These are phyloP conservation scores for Ceratobasidium sp. DNA, from an alignment of 1,284 basidiomycete species.

Conservation along the genomic window DNA sequence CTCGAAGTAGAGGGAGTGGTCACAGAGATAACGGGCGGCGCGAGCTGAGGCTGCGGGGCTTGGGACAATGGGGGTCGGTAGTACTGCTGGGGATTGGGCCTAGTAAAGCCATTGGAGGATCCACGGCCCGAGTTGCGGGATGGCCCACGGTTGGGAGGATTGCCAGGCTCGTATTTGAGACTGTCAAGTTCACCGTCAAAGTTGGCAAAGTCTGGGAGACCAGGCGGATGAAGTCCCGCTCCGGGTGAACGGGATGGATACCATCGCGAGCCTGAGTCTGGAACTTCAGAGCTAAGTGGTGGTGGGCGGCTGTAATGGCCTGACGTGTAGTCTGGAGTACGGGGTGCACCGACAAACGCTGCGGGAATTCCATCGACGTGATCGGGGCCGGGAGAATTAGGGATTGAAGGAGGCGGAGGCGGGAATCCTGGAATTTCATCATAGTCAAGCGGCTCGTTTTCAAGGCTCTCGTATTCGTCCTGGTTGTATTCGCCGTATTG, in stretches of 20 bases:
- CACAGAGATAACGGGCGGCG: slow-evolving; percentile 1
- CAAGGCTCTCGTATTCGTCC: slow-evolving; percentile 29
- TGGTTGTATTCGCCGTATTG: background rate
- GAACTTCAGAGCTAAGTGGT: slow-evolving; percentile 3
- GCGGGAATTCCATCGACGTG: background rate
- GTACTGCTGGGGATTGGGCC: background rate
- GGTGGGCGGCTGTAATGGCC: background rate
- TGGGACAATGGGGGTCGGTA: background rate
- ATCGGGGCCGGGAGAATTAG: slow-evolving; percentile 12
- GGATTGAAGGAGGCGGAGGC: background rate
- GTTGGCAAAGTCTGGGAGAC: slow-evolving; percentile 20
- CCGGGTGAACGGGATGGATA: slow-evolving; percentile 16
- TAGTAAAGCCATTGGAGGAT: background rate
- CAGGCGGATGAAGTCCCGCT: background rate
- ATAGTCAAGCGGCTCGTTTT: slow-evolving; percentile 31
- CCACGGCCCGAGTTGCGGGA: slow-evolving; percentile 18
- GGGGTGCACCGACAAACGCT: slow-evolving; percentile 3
- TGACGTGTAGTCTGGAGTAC: background rate
- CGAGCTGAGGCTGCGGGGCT: background rate
- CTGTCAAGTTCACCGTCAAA: slow-evolving; percentile 27
- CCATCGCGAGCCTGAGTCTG: background rate
- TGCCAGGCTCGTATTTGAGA: slow-evolving; percentile 3
- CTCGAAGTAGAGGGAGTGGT: background rate
- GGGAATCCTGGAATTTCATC: slow-evolving; percentile 10
- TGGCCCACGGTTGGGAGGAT: background rate